Evolutionary conservation across 23 red algal genomes (phyloP).

Genomic region (Gracilaria gracilis): DNA sequence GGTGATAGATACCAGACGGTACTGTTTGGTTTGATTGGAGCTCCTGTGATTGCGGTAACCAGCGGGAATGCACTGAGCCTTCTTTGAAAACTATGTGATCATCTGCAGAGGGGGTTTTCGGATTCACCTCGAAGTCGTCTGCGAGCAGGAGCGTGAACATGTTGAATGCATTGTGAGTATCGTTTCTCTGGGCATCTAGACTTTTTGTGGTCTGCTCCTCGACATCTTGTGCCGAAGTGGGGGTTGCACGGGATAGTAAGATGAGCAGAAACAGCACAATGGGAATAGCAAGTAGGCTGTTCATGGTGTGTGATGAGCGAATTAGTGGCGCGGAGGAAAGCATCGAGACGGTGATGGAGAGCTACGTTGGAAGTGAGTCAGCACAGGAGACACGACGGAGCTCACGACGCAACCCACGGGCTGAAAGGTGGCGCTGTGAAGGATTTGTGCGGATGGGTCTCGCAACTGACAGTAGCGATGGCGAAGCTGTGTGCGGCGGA

Average conservation of each 20-base stretch:
- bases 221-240: background rate
- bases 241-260: background rate
- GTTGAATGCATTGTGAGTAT: constrained; percentile 28
- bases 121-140: background rate
- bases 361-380: background rate
- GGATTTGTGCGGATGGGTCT: background rate
- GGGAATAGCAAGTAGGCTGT: background rate
- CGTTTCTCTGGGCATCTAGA: constrained; percentile 28
- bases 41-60: constrained; percentile 13
- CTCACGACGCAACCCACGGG: no score
- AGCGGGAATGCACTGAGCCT: constrained; percentile 31
- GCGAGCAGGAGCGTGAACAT: constrained; percentile 24
- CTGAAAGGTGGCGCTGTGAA: background rate
- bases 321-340: background rate
- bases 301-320: background rate
- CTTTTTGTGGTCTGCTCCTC: background rate
- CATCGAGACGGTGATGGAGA: background rate
- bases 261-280: background rate
- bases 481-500: background rate
- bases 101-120: background rate
- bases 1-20: constrained; percentile 32
- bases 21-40: background rate
- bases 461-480: background rate
- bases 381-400: background rate
- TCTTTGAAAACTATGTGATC: constrained; percentile 40